Evolutionary conservation across 1,284 basidiomycete genomes (phyloP).

Genomic region (Anthracocystis walkeri): DNA sequence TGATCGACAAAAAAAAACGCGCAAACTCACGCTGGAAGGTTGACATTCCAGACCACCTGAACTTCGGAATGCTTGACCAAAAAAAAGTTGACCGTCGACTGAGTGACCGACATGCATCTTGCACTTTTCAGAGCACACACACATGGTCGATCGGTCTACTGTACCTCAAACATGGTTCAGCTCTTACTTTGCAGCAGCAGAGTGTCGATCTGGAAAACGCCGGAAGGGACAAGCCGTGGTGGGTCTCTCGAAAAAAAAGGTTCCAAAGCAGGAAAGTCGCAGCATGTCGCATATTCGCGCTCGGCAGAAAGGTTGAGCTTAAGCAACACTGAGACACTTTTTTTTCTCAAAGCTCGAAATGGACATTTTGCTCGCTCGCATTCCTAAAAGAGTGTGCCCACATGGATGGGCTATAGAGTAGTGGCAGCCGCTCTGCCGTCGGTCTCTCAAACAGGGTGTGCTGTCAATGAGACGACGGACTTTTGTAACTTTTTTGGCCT

Average conservation of each 20-base stretch:
- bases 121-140: not conserved
- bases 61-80: conserved; percentile 14
- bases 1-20: not conserved
- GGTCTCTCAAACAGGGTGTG: not conserved
- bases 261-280: conserved; percentile 19
- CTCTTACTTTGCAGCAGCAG: no score
- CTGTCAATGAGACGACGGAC: not conserved
- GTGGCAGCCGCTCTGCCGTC: not conserved
- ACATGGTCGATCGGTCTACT: conserved; percentile 2
- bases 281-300: no score
- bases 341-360: not conserved
- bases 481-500: not conserved
- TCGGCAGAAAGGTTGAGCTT: no score
- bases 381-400: no score
- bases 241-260: not conserved
- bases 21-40: no score
- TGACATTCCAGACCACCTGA: conserved; percentile 29
- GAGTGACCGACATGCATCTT: not conserved
- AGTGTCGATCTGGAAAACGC: conserved; percentile 12
- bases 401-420: no score
- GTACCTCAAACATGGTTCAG: no score
- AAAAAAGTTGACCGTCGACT: conserved; percentile 1
- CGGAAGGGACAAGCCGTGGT: not conserved
- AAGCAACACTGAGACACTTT: not conserved
- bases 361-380: not conserved